Evolutionary conservation across 805 yeast genomes (phyloP).

Genomic region (Ogataea polymorpha): DNA sequence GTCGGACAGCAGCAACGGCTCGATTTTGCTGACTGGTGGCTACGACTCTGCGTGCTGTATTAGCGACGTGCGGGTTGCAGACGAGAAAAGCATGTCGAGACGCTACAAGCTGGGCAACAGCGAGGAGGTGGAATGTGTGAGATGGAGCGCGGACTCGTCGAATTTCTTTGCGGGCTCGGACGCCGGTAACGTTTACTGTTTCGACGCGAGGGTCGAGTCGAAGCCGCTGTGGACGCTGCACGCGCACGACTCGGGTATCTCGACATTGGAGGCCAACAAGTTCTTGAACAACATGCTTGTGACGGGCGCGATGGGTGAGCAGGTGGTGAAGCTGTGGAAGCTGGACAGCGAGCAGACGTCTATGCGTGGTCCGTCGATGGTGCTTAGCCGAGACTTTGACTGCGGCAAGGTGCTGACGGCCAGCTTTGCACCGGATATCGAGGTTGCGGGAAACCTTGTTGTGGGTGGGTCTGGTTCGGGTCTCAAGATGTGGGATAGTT

Average conservation of each 20-base stretch:
- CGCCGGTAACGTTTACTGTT: conserved; percentile 82
- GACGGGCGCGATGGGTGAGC: conserved; percentile 91
- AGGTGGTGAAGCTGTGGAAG: conserved; percentile 84
- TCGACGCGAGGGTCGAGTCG: conserved; percentile 68
- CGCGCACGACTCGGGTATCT: conserved; percentile 94
- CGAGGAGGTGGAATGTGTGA: conserved; percentile 78
- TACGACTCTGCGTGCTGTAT: conserved; percentile 82
- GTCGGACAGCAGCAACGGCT: conserved; percentile 43
- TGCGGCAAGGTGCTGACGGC: conserved; percentile 87
- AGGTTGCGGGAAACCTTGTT: conserved; percentile 72
- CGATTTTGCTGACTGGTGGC: conserved; percentile 83
- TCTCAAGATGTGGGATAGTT: conserved; percentile 89
- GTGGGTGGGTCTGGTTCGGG: conserved; percentile 86
- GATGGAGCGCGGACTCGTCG: conserved; percentile 57
- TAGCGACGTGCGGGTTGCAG: conserved; percentile 79
- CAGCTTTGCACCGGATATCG: conserved; percentile 82
- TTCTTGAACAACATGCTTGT: conserved; percentile 70
- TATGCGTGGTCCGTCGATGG: conserved; percentile 66
- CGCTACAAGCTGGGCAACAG: conserved; percentile 55
- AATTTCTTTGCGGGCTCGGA: conserved; percentile 87
- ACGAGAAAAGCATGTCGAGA: conserved; percentile 56
- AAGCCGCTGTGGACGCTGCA: conserved; percentile 91
- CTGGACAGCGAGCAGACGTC: conserved; percentile 32
- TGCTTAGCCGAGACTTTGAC: conserved; percentile 85
- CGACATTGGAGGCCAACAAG: conserved; percentile 69